phyloP scores from a whole-genome alignment of 352 stramenopile genomes.

The Phytophthora boehmeriae region DNA sequence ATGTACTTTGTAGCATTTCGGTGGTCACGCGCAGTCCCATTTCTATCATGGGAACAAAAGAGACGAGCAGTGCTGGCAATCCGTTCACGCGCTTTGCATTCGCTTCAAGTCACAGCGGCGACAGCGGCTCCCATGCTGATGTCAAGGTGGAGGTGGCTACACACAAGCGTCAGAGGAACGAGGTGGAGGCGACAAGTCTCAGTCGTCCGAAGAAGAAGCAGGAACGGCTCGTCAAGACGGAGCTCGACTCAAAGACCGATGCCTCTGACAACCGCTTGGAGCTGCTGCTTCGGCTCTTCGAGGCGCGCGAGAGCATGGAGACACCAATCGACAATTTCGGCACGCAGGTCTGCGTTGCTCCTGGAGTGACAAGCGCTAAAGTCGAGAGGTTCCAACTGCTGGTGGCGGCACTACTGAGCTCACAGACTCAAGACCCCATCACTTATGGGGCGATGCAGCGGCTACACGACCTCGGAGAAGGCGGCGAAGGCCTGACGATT shows the following conservation, averaged over 20 bases:
- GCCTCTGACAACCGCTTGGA: constrained; percentile 28
- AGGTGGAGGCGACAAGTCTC: constrained; percentile 7
- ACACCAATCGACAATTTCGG: constrained; percentile 73
- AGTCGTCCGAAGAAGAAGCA: constrained; percentile 9
- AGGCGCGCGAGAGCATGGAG: constrained; percentile 36
- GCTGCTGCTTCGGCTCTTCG: constrained; percentile 47
- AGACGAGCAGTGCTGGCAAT: constrained; percentile 36
- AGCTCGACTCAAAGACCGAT: constrained; percentile 7
- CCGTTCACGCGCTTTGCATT: constrained; percentile 74
- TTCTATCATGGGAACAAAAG: constrained; percentile 20
- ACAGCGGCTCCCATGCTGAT: constrained; percentile 12
- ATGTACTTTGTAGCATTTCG: constrained; percentile 1
- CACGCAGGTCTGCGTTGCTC: constrained; percentile 65
- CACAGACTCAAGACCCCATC: constrained; percentile 74
- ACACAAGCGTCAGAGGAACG: constrained; percentile 25
- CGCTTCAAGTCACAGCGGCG: constrained; percentile 8
- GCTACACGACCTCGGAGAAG: constrained; percentile 46
- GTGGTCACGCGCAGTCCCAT: neutral
- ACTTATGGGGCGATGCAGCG: constrained; percentile 76
- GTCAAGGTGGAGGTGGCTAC: constrained; percentile 16
- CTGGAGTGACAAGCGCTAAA: constrained; percentile 23
- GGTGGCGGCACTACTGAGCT: constrained; percentile 68
- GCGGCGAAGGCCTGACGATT: constrained; percentile 55
- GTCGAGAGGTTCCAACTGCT: constrained; percentile 67
- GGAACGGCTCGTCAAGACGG: constrained; percentile 8